These are phyloP conservation scores for Didymella lethalis DNA, from an alignment of 2,329 filamentous ascomycete species.

Conservation along the genomic window DNA sequence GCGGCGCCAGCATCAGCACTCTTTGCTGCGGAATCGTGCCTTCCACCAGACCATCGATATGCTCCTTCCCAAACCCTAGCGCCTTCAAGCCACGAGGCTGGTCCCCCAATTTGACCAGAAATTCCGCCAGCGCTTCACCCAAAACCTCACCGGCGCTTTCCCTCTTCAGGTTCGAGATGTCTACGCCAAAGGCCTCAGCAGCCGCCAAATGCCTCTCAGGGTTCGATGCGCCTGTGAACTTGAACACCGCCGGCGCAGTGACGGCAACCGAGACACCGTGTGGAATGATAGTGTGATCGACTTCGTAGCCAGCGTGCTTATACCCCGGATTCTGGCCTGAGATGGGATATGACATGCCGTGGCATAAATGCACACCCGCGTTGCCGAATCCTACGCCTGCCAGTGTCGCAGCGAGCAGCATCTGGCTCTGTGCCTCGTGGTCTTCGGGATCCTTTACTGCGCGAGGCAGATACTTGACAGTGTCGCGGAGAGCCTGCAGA, in stretches of 20 bases:
- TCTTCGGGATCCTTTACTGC: constrained; percentile 89
- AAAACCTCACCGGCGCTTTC: constrained; percentile 91
- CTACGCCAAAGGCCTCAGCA: constrained; percentile 89
- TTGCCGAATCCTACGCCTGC: constrained; percentile 98
- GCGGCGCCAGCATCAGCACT: constrained; percentile 91
- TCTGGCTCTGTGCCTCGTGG: constrained; percentile 89
- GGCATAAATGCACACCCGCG: constrained; percentile 89
- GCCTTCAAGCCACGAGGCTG: constrained; percentile 87
- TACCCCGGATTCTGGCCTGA: constrained; percentile 94
- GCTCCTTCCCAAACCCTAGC: constrained; percentile 77
- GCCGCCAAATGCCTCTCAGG: constrained; percentile 90
- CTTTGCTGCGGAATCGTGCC: constrained; percentile 92
- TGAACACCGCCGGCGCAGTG: constrained; percentile 91
- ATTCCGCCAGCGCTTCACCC: constrained; percentile 80
- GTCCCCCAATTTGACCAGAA: constrained; percentile 83
- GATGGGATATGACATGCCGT: constrained; percentile 97
- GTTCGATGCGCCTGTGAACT: constrained; percentile 89
- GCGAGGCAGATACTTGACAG: constrained; percentile 90
- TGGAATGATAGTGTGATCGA: constrained; percentile 81
- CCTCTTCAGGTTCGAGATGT: constrained; percentile 84
- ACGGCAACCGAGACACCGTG: constrained; percentile 96
- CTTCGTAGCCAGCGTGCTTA: constrained; percentile 84
- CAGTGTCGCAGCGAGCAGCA: constrained; percentile 92
- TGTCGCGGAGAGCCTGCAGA: constrained; percentile 80
- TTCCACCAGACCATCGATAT: constrained; percentile 87